These are phyloP conservation scores for Stemphylium lycopersici DNA, from an alignment of 2,329 filamentous ascomycete genomes.

Conservation along the genomic window DNA sequence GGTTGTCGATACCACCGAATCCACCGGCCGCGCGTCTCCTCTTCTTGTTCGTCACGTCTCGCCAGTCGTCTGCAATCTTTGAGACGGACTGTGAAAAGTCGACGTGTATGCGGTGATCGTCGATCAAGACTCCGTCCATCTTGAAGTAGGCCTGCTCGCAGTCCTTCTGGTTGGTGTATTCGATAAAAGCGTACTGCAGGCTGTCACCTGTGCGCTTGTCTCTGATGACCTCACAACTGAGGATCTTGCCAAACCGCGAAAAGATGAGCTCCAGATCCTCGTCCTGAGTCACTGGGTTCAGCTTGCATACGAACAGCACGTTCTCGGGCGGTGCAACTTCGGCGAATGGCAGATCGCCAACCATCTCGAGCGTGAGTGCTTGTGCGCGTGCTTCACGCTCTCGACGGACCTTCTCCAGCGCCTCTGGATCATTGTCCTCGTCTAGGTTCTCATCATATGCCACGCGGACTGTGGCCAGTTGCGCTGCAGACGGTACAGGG, in stretches of 20 bases:
- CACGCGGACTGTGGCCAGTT: conserved; percentile 90
- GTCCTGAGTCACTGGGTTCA: conserved; percentile 95
- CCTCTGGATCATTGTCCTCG: conserved; percentile 79
- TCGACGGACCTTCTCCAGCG: conserved; percentile 77
- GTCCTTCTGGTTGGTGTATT: conserved; percentile 89
- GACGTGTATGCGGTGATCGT: conserved; percentile 96
- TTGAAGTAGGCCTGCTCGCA: conserved; percentile 98
- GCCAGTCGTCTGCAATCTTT: conserved; percentile 88
- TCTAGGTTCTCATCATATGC: conserved; percentile 85
- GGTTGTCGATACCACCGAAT: conserved; percentile 85
- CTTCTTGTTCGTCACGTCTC: conserved; percentile 83
- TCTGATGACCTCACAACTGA: conserved; percentile 94
- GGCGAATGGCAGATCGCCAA: conserved; percentile 94
- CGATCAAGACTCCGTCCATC: conserved; percentile 97
- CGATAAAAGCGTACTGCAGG: conserved; percentile 96
- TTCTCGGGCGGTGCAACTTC: conserved; percentile 98
- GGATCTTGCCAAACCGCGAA: conserved; percentile 90
- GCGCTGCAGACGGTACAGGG: conserved; percentile 80
- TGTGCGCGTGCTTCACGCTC: conserved; percentile 93
- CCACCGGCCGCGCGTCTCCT: conserved; percentile 69
- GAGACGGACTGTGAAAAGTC: conserved; percentile 96
- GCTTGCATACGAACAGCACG: conserved; percentile 95
- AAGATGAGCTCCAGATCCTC: conserved; percentile 96
- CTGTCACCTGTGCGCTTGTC: conserved; percentile 94
- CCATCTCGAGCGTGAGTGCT: conserved; percentile 94